Percentiles rank a stretch among this genome's conserved stretches.
Conservation (phyloP, 176 grass and related monocot genomes). For the Pharus latifolius region DNA sequence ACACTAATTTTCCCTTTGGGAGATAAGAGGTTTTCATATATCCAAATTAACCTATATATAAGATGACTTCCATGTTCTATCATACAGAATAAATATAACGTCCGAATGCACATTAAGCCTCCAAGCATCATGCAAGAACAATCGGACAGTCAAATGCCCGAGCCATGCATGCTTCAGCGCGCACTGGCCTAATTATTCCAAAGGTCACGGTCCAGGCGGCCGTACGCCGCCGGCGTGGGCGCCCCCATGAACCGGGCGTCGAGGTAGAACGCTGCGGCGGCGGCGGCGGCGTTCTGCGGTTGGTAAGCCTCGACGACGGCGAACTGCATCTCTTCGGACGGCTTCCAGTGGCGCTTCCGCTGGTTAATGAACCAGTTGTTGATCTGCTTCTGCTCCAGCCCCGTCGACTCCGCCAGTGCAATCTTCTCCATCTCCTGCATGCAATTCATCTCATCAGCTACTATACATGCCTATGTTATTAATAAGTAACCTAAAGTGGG, state of each 20-base stretch:
- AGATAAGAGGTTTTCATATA: not conserved
- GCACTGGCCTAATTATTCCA: not conserved
- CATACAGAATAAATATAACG: too few species aligned
- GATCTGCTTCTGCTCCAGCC: conserved; percentile 45
- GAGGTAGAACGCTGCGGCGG: not conserved
- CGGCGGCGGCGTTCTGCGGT: not conserved
- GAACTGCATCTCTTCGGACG: conserved; percentile 38
- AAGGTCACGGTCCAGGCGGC: not conserved
- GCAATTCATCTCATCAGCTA: not conserved
- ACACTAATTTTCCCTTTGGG: not conserved
- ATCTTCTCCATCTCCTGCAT: conserved; percentile 39
- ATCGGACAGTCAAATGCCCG: too few species aligned
- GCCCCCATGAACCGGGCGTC: not conserved
- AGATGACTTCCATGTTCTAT: too few species aligned
- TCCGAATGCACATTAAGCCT: too few species aligned
- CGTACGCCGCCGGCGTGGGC: not conserved
- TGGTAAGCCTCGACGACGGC: conserved; percentile 24
- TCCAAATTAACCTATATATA: not conserved
- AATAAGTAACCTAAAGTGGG: too few species aligned
- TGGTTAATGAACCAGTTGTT: conserved; percentile 55
- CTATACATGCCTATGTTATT: not conserved
- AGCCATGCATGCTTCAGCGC: not conserved
- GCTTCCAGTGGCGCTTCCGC: conserved; percentile 54
- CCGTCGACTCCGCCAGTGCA: conserved; percentile 25
- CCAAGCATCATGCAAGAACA: too few species aligned